Evolutionary conservation across 2,329 filamentous ascomycete species (phyloP), one percentile per base, ranked within the genome.

Genomic region (Fusarium tuaranense): DNA sequence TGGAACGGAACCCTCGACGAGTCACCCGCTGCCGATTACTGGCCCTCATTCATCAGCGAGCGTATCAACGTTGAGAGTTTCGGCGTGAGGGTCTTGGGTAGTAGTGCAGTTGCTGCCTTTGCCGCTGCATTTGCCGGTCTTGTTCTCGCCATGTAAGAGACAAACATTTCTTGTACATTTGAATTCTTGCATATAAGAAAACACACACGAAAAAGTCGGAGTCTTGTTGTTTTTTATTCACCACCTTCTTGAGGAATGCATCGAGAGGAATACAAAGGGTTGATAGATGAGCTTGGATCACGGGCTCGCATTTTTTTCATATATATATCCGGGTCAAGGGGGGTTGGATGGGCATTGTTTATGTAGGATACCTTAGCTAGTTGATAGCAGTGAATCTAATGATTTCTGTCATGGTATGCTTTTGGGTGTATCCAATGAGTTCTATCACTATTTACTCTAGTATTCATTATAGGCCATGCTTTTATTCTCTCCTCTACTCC

Each of bases 1-100:
- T 99, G 97, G 97, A 90, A 98, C 81, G 97, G 97, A n/a, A 94
- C 90, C 18, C 67, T 84, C 39, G 80, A 82, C 32, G 80, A 81
- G 61, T 67, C 73, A 13, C 75, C 78, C 1, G 79, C 82, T 2
- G 88, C 74, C 70, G 76, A 70, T 9, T 84, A 84, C 53, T 63
- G 75, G 27, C 82, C 82, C 12, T 20, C 62, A 2, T 74, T 80
- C 7, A 77, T 78, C 39, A 73, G 79, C 65, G 74, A 77, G 41
- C 66, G 71, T 14, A 78, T 83, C 39, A 66, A 78, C 30, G 53
- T 78, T 10, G 68, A 80, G 34, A 80, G 74, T 55, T 73, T 74
- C 25, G 78, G 70, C 4, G 51, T 68, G 6, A 74, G 53, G 63
- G 58, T 74, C 9, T 18, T 75, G 10, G 64, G 69, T 44, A 75